A percentile compares a stretch with the other conserved stretches of the same genome.
Evolutionary conservation across 2,329 filamentous ascomycete species (phyloP).

Genomic region (Colletotrichum ledebouriae): DNA sequence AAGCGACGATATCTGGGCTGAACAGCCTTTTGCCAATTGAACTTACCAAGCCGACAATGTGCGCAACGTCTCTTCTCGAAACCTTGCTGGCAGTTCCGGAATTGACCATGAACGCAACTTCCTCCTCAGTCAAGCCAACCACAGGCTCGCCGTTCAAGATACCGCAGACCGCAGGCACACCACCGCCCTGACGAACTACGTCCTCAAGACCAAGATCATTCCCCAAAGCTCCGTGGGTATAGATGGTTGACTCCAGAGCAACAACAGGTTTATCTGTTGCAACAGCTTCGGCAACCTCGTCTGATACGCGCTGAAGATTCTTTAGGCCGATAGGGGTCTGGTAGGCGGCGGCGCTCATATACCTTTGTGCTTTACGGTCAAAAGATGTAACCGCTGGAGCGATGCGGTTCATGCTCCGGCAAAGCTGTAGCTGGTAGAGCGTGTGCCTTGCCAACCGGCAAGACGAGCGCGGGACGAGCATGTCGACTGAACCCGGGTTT

Average conservation of each 20-base stretch:
- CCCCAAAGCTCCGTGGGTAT: slow-evolving; percentile 93
- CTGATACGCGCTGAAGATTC: slow-evolving; percentile 76
- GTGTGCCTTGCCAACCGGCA: slow-evolving; percentile 36
- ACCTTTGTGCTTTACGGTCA: slow-evolving; percentile 13
- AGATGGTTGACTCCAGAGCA: slow-evolving; percentile 95
- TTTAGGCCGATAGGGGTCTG: slow-evolving; percentile 49
- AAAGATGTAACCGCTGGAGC: neutral
- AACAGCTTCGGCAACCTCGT: slow-evolving; percentile 86
- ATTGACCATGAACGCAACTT: slow-evolving; percentile 80
- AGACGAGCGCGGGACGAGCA: slow-evolving; percentile 37
- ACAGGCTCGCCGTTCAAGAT: slow-evolving; percentile 85
- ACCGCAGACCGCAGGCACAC: slow-evolving; percentile 90
- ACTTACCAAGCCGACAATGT: slow-evolving; percentile 81
- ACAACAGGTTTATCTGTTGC: slow-evolving; percentile 84
- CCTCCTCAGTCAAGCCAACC: slow-evolving; percentile 80
- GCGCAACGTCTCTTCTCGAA: slow-evolving; percentile 88
- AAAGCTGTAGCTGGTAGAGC: slow-evolving; percentile 27
- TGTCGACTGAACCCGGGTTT: slow-evolving; percentile 6
- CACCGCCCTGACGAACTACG: slow-evolving; percentile 84
- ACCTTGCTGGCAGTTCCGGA: slow-evolving; percentile 80
- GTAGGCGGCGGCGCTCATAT: slow-evolving; percentile 38
- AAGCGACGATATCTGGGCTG: too few species aligned
- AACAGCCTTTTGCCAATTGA: neutral
- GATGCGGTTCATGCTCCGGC: slow-evolving; percentile 2
- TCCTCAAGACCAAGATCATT: slow-evolving; percentile 79